Conservation (phyloP, 352 stramenopile species). For the Thraustochytrium sp. region DNA sequence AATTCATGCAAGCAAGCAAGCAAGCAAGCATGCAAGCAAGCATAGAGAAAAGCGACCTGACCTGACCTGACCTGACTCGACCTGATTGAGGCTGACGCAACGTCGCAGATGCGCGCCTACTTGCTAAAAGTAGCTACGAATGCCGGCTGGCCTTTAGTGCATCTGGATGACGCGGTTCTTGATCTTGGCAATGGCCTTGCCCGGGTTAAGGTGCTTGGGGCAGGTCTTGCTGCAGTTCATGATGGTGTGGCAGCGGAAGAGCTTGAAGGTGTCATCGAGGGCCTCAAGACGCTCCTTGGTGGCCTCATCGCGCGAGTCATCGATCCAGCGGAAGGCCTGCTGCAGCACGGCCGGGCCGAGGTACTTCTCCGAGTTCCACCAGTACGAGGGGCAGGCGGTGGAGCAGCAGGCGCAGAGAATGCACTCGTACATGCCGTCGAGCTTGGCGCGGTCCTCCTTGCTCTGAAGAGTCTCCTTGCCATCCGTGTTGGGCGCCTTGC, state of each 20-base stretch:
- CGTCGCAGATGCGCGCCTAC: too few relatives aligned
- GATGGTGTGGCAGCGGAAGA: slow-evolving; percentile 99
- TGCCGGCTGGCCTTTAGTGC: too few relatives aligned
- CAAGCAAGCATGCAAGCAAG: too few relatives aligned
- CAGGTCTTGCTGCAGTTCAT: slow-evolving; percentile 99
- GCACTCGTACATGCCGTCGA: slow-evolving; percentile 99
- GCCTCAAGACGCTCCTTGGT: slow-evolving; percentile 88
- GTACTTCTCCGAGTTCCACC: slow-evolving; percentile 97
- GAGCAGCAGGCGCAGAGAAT: slow-evolving; percentile 99
- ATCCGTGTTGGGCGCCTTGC: slow-evolving; percentile 74
- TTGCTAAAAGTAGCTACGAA: too few relatives aligned
- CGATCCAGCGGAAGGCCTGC: slow-evolving; percentile 96
- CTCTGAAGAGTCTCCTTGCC: slow-evolving; percentile 66
- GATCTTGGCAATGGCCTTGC: slow-evolving; percentile 95
- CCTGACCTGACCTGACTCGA: too few relatives aligned
- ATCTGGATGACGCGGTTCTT: slow-evolving; percentile 64
- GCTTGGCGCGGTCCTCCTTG: slow-evolving; percentile 94
- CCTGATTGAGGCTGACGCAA: too few relatives aligned
- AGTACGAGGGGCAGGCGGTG: slow-evolving; percentile 98
- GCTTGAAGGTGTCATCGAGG: slow-evolving; percentile 97
- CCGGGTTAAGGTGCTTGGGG: slow-evolving; percentile 98
- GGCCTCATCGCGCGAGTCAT: slow-evolving; percentile 94
- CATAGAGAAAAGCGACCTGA: too few relatives aligned
- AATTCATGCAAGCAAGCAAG: too few relatives aligned
- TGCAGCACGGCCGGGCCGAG: slow-evolving; percentile 81